Base-by-base conservation (phyloP, 768 basidiomycete genomes). In the Hemileccinum impolitum region DNA sequence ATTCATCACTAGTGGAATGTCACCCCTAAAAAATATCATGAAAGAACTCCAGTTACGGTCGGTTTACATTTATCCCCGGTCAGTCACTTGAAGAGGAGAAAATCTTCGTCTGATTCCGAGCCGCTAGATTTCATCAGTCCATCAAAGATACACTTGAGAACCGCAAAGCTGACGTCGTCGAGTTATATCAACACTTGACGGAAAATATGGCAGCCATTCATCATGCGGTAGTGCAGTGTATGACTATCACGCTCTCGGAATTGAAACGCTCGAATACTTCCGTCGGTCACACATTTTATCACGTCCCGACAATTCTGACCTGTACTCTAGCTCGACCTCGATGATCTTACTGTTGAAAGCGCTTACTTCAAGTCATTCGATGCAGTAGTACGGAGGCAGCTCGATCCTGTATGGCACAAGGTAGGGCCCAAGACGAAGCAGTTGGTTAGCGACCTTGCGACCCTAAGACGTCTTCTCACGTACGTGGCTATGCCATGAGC, bases 381-480 rank as follows among this genome's bases (percentile, higher is more conserved):
- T 61, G 71, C 79, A 17, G 77, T 95, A 43, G 93, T 97, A 3
- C 82, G 94, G 3, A 80, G 82, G 28, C 92, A 94, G 60, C 79
- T 98, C 8, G 92, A 96, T 65, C 78, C 93, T 0, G 87, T 96
- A 7, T 98, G 96, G 95, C 94, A 98, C 67, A 91, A 93, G 69
- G 94, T 95, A 23, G 93, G 93, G 0, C 84, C 90, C 1, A 86
- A 81, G 52, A 98, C 94, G 5, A 93, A 90, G 58, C 90, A 94
- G 52, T 80, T 98, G 11, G 92, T 97, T 9, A 80, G 76, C 43
- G 95, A 98, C 64, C 79, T 99, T 15, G 84, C 87, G 0, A 87
- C 85, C 2, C 76, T 99, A 1, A 78, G 96, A 1, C 82, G 85
- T 39, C 78, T 98, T 5, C 80, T 97, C 37, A 76, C 76, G 90